Evolutionary conservation across 305 asterid species (phyloP).

Genomic region (Plantago coronopus): DNA sequence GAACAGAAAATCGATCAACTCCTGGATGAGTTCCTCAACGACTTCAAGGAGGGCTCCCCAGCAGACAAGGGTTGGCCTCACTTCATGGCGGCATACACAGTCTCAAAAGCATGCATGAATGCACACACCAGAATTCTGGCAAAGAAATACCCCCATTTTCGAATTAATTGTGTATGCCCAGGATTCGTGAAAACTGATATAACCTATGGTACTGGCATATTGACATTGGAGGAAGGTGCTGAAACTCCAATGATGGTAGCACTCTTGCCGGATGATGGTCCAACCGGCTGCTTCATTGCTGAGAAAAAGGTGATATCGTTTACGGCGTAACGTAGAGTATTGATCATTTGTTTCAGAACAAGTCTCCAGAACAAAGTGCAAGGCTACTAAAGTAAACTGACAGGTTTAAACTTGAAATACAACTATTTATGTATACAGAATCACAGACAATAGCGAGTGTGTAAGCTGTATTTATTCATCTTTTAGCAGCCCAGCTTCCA

Average conservation of each 20-base stretch:
- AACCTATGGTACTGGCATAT: conserved; percentile 29
- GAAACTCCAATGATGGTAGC: conserved; percentile 42
- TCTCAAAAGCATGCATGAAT: conserved; percentile 58
- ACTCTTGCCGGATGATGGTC: conserved; percentile 43
- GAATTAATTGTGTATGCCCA: conserved; percentile 50
- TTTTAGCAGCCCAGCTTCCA: too few species aligned
- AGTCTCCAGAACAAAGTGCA: neutral
- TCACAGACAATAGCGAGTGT: too few species aligned
- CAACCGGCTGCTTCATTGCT: conserved; percentile 34
- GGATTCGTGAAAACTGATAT: conserved; percentile 55
- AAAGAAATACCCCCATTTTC: conserved; percentile 29
- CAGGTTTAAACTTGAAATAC: too few species aligned
- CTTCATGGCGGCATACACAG: conserved; percentile 34
- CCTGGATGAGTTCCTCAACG: conserved; percentile 35
- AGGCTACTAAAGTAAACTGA: too few species aligned
- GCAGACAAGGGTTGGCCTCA: conserved; percentile 55
- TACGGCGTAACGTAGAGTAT: conserved; percentile 7
- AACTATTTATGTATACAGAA: too few species aligned
- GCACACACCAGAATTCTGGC: conserved; percentile 54
- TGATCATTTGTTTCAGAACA: neutral
- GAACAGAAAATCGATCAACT: conserved; percentile 46
- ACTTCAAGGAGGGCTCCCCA: conserved; percentile 37
- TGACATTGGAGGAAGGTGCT: conserved; percentile 53
- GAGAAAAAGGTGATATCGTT: conserved; percentile 33
- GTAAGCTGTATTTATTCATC: too few species aligned